Evolutionary conservation across 2,329 filamentous ascomycete species (phyloP).

Genomic region (Shiraia sp.): DNA sequence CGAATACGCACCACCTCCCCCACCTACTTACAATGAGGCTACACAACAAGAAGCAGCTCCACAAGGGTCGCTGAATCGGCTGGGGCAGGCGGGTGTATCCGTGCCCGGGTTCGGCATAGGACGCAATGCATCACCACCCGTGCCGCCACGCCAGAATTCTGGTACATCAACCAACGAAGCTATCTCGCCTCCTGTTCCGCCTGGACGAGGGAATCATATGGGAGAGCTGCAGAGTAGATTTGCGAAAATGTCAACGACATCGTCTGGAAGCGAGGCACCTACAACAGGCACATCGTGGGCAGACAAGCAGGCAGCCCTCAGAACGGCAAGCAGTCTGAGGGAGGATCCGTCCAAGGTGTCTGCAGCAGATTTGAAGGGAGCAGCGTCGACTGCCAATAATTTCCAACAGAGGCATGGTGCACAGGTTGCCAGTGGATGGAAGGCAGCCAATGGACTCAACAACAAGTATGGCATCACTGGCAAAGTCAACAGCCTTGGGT

Average conservation of each 20-base stretch:
- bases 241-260: conserved; percentile 43
- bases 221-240: conserved; percentile 72
- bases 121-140: conserved; percentile 40
- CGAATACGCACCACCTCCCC: conserved; percentile 50
- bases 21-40: conserved; percentile 54
- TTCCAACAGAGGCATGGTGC: conserved; percentile 73
- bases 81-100: conserved; percentile 75
- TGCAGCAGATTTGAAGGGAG: conserved; percentile 60
- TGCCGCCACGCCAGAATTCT: conserved; percentile 39
- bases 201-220: conserved; percentile 53
- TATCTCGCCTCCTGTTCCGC: conserved; percentile 22
- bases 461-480: conserved; percentile 64
- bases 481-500: conserved; percentile 51
- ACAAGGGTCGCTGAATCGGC: conserved; percentile 64
- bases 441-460: conserved; percentile 61
- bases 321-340: conserved; percentile 62
- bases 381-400: conserved; percentile 66
- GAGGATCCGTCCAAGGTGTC: conserved; percentile 66
- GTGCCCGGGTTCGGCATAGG: conserved; percentile 80
- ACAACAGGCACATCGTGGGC: conserved; percentile 63
- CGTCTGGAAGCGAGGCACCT: conserved; percentile 34
- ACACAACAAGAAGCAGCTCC: conserved; percentile 46
- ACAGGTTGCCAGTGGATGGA: conserved; percentile 64
- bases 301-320: conserved; percentile 64
- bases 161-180: conserved; percentile 2